A percentile compares a stretch with the other conserved stretches of the same genome.
Conservation (phyloP, 169 alveolate genomes). For the Cryptosporidium ubiquitum region DNA sequence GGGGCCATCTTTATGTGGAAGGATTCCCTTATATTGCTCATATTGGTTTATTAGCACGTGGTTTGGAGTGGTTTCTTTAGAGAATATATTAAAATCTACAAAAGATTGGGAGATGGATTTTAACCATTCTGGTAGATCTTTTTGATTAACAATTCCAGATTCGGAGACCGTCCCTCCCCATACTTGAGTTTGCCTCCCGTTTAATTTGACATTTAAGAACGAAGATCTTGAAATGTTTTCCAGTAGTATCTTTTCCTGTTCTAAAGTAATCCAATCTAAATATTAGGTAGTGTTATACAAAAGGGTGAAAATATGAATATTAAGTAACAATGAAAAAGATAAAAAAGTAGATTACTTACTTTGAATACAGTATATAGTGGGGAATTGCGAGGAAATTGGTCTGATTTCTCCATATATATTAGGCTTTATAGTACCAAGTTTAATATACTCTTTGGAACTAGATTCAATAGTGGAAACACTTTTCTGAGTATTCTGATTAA, state of each 20-base stretch:
- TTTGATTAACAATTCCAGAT: conserved; percentile 20
- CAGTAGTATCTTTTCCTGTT: conserved; percentile 25
- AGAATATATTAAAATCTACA: conserved; percentile 21
- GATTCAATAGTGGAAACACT: neutral
- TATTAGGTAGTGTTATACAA: neutral
- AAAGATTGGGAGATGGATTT: conserved; percentile 21
- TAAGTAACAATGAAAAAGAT: neutral
- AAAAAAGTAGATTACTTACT: neutral
- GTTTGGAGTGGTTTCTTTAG: conserved; percentile 49
- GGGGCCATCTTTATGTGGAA: conserved; percentile 83
- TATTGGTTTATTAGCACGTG: conserved; percentile 77
- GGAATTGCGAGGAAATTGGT: conserved; percentile 8
- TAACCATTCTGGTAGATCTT: conserved; percentile 61
- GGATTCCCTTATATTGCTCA: conserved; percentile 77
- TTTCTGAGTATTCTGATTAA: neutral
- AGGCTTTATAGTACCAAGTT: neutral
- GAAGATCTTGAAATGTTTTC: conserved; percentile 33
- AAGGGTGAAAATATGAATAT: neutral
- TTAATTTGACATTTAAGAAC: conserved; percentile 6
- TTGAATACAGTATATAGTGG: conserved; percentile 12
- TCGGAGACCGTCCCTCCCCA: conserved; percentile 65
- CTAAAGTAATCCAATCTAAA: conserved; percentile 59
- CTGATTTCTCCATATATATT: neutral
- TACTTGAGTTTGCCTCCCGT: conserved; percentile 53
- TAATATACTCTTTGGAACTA: neutral